A percentile compares a stretch with the other conserved stretches of the same genome.
Conservation (phyloP, 2,329 filamentous ascomycete species). For the Tolypocladium ophioglossoides region DNA sequence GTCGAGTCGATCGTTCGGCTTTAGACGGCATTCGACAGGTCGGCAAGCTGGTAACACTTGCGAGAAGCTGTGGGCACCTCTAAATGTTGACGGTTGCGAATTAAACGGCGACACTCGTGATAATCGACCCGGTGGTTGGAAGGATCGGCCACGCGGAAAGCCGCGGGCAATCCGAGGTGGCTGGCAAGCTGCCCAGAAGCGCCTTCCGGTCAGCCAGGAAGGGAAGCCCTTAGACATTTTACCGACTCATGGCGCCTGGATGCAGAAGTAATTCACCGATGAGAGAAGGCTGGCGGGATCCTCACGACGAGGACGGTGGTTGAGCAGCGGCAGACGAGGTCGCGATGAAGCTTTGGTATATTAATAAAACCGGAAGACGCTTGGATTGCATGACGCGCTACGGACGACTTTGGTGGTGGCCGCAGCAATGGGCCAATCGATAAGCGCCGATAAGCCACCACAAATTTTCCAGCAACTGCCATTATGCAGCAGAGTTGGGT, state of each 20-base stretch:
- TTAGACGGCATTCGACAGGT: not conserved
- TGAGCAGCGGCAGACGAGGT: not conserved
- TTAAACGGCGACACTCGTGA: not conserved
- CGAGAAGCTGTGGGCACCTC: not conserved
- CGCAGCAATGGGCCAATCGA: conserved; percentile 22
- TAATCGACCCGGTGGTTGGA: conserved; percentile 2
- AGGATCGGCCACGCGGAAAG: not conserved
- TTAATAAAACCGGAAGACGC: not conserved
- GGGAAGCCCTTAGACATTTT: conserved; percentile 30
- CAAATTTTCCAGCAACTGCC: too few relatives aligned
- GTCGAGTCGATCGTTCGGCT: not conserved
- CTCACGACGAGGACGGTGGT: not conserved
- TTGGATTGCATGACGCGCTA: conserved; percentile 26
- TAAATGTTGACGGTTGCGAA: not conserved
- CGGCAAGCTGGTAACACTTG: not conserved
- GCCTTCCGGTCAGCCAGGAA: conserved; percentile 24
- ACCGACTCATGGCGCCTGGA: conserved; percentile 26
- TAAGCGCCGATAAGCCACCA: conserved; percentile 29
- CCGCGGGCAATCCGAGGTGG: conserved; percentile 5
- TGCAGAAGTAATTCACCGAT: not conserved
- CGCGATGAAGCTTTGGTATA: not conserved
- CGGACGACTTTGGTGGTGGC: not conserved
- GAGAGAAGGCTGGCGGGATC: conserved; percentile 1
- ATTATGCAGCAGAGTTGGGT: too few relatives aligned
- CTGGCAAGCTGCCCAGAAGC: conserved; percentile 18